Evolutionary conservation across 2,329 filamentous ascomycete genomes (phyloP).

Genomic region (Mollisia scopiformis): DNA sequence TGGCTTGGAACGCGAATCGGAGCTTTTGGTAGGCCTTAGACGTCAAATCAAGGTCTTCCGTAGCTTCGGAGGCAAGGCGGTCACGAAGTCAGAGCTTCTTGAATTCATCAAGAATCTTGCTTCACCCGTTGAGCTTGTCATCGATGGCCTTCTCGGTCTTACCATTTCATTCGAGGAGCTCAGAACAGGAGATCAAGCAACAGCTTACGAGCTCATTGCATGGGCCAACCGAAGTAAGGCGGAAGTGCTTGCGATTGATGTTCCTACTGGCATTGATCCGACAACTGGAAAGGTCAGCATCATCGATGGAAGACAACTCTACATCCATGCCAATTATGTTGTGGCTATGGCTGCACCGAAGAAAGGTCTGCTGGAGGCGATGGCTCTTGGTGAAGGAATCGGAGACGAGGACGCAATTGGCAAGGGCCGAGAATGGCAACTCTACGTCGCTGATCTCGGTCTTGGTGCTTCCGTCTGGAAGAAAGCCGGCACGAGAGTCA

Average conservation of each 20-base stretch:
- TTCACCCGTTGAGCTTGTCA: slow-evolving; percentile 75
- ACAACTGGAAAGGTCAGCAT: slow-evolving; percentile 68
- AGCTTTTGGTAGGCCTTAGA: slow-evolving; percentile 78
- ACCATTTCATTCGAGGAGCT: slow-evolving; percentile 90
- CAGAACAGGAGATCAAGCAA: slow-evolving; percentile 78
- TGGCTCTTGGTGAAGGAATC: slow-evolving; percentile 43
- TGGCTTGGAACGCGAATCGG: slow-evolving; percentile 79
- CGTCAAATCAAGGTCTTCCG: slow-evolving; percentile 84
- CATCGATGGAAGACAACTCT: slow-evolving; percentile 76
- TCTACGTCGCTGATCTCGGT: slow-evolving; percentile 87
- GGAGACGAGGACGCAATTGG: slow-evolving; percentile 33
- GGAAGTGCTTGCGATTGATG: slow-evolving; percentile 83
- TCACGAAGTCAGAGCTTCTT: slow-evolving; percentile 62
- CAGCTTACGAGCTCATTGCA: slow-evolving; percentile 86
- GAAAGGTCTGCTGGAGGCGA: slow-evolving; percentile 77
- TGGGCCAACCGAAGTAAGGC: slow-evolving; percentile 91
- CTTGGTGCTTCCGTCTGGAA: slow-evolving; percentile 82
- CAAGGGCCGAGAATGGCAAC: slow-evolving; percentile 61
- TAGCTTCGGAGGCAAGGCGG: slow-evolving; percentile 77
- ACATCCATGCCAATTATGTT: slow-evolving; percentile 80
- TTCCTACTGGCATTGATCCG: slow-evolving; percentile 86
- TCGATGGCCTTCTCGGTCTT: slow-evolving; percentile 86
- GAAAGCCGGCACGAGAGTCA: slow-evolving; percentile 78
- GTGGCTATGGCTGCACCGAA: slow-evolving; percentile 88
- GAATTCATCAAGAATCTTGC: slow-evolving; percentile 61